Conservation (phyloP, 2,329 filamentous ascomycete species). For the Phyllosticta capitalensis region DNA sequence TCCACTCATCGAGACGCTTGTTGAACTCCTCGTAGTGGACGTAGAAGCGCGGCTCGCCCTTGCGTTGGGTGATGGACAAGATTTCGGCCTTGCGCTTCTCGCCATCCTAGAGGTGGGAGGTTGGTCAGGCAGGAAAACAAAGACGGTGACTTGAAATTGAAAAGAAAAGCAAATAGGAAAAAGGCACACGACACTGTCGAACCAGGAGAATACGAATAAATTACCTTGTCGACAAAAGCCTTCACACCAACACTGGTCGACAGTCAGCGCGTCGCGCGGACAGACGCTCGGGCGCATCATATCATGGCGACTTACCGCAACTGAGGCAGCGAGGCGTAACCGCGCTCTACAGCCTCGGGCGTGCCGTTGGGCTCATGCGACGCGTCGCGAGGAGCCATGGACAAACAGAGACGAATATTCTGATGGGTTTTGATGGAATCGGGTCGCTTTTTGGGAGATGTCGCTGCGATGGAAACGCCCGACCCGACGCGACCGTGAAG, state of each 20-base stretch:
- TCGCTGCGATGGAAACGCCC: not conserved
- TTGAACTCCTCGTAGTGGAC: conserved; percentile 99
- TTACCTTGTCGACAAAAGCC: conserved; percentile 60
- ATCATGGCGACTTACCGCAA: conserved; percentile 51
- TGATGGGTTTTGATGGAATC: conserved; percentile 14
- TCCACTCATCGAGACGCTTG: conserved; percentile 84
- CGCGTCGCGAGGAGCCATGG: conserved; percentile 48
- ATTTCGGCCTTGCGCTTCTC: conserved; percentile 89
- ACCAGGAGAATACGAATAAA: not conserved
- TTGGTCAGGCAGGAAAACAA: not conserved
- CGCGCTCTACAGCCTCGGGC: conserved; percentile 58
- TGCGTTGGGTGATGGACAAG: conserved; percentile 82
- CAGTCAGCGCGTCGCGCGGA: conserved; percentile 10
- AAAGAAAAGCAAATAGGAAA: not conserved
- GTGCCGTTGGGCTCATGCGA: conserved; percentile 45
- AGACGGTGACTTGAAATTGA: not conserved
- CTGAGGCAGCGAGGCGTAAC: conserved; percentile 75
- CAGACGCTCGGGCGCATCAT: conserved; percentile 1
- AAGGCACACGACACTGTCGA: not conserved
- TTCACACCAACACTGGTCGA: conserved; percentile 53
- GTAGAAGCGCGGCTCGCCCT: conserved; percentile 82
- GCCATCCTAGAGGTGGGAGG: conserved; percentile 49
- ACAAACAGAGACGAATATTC: conserved; percentile 10
- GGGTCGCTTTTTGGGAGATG: conserved; percentile 19
- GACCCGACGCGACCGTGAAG: conserved; percentile 13